A percentile compares a stretch with the other conserved stretches of the same genome.
phyloP scores from a whole-genome alignment of 495 filamentous ascomycete species.

The Hypoxylon lienhwacheense region DNA sequence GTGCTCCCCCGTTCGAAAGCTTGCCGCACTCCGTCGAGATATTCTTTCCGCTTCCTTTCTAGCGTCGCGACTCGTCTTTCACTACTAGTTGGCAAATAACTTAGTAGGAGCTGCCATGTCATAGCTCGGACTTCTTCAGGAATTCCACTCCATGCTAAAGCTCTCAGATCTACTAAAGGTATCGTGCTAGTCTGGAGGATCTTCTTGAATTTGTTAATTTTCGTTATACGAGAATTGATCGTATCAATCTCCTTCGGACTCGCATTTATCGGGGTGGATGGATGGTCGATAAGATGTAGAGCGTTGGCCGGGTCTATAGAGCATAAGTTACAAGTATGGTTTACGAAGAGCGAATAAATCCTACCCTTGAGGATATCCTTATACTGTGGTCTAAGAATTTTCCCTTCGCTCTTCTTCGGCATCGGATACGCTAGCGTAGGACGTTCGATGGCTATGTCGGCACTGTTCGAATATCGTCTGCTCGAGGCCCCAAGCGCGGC shows the following conservation, averaged over 20 bases:
- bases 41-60: conserved; percentile 95
- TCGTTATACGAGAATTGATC: conserved; percentile 81
- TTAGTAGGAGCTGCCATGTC: conserved; percentile 95
- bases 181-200: conserved; percentile 91
- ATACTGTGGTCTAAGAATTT: conserved; percentile 94
- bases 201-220: conserved; percentile 98
- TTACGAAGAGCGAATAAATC: conserved; percentile 9
- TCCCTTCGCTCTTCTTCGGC: conserved; percentile 84
- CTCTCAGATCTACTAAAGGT: conserved; percentile 76
- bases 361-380: conserved; percentile 87
- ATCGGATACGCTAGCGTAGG: conserved; percentile 85
- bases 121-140: conserved; percentile 95
- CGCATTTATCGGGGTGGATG: conserved; percentile 71
- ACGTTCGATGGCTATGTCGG: conserved; percentile 88
- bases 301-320: conserved; percentile 86
- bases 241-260: conserved; percentile 82
- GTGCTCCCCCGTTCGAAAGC: conserved; percentile 76
- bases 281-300: conserved; percentile 89
- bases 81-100: conserved; percentile 92
- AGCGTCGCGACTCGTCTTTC: conserved; percentile 87
- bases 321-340: conserved; percentile 20
- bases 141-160: conserved; percentile 88
- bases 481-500: conserved; percentile 41
- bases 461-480: conserved; percentile 68
- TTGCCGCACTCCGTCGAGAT: conserved; percentile 91